A percentile compares a stretch with the other conserved stretches of the same genome.
Evolutionary conservation across 495 filamentous ascomycete genomes (phyloP).

Genomic region (Aspergillus olivimuriae): DNA sequence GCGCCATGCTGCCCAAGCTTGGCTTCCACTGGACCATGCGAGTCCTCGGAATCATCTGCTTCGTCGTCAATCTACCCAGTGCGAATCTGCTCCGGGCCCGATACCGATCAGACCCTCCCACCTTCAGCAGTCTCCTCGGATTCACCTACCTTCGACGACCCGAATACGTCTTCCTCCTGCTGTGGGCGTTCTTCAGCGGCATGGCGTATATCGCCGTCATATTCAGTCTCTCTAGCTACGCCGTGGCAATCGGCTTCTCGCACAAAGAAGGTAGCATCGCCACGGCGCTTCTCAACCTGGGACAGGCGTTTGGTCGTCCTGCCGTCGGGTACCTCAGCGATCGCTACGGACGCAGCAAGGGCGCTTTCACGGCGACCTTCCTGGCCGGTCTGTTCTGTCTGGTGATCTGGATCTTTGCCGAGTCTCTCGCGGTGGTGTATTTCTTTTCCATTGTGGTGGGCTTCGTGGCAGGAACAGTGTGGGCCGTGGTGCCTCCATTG

Average conservation of each 20-base stretch:
- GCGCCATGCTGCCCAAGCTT: no score
- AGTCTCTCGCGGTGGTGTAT: constrained; percentile 49
- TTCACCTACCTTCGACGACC: constrained; percentile 29
- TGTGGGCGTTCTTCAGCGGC: constrained; percentile 42
- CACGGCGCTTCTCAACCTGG: constrained; percentile 60
- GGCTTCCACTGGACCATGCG: no score
- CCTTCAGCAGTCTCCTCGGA: constrained; percentile 30
- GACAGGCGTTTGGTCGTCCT: constrained; percentile 59
- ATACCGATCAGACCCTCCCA: constrained; percentile 22
- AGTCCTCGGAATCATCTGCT: constrained; percentile 40
- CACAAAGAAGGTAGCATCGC: constrained; percentile 55
- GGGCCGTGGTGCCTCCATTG: constrained; percentile 21
- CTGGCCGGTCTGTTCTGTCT: constrained; percentile 53
- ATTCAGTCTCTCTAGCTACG: constrained; percentile 36
- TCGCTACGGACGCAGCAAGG: constrained; percentile 54
- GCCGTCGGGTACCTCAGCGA: constrained; percentile 64
- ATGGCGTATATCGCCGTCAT: constrained; percentile 46
- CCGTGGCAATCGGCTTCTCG: constrained; percentile 51
- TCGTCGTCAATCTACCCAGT: constrained; percentile 33
- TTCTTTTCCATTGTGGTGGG: constrained; percentile 61
- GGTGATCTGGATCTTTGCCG: constrained; percentile 62
- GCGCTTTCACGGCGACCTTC: constrained; percentile 52
- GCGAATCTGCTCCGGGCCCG: constrained; percentile 36
- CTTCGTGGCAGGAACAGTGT: constrained; percentile 41
- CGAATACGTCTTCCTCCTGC: constrained; percentile 39